Conservation (phyloP, 2,329 filamentous ascomycete species). For the Aspergillus fumigatus region DNA sequence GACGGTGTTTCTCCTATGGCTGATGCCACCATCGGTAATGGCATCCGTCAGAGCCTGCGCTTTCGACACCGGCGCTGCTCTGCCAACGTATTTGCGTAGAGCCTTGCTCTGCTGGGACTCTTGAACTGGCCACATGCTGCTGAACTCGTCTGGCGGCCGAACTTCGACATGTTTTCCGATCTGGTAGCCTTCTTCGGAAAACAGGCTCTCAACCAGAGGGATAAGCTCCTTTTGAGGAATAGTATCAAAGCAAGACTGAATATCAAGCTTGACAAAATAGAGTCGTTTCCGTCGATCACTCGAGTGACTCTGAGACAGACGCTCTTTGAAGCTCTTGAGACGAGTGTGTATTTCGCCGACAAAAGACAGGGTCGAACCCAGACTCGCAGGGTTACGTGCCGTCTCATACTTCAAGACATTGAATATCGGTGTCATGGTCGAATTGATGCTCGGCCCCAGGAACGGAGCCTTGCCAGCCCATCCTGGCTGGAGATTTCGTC, state of each 20-base stretch:
- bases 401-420: constrained; percentile 75
- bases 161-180: constrained; percentile 73
- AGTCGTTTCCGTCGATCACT: constrained; percentile 46
- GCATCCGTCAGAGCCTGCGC: constrained; percentile 43
- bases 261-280: constrained; percentile 91
- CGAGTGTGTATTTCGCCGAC: constrained; percentile 73
- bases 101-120: constrained; percentile 21
- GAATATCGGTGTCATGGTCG: constrained; percentile 67
- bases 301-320: constrained; percentile 7
- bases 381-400: constrained; percentile 49
- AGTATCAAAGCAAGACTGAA: constrained; percentile 88
- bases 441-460: constrained; percentile 64
- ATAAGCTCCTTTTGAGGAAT: constrained; percentile 79
- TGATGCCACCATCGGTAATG: constrained; percentile 32
- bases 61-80: constrained; percentile 45
- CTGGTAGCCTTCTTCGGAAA: constrained; percentile 61
- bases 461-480: constrained; percentile 48
- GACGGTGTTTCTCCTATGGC: constrained; percentile 60
- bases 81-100: constrained; percentile 48
- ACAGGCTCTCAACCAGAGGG: constrained; percentile 55
- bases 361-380: constrained; percentile 80
- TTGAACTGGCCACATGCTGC: constrained; percentile 14
- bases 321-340: constrained; percentile 63
- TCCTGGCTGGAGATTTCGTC: constrained; percentile 49
- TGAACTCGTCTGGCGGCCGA: constrained; percentile 42